Percentiles rank a stretch among this genome's conserved stretches.
Evolutionary conservation across 2,329 filamentous ascomycete genomes (phyloP).

Genomic region (Amylocarpus encephaloides): DNA sequence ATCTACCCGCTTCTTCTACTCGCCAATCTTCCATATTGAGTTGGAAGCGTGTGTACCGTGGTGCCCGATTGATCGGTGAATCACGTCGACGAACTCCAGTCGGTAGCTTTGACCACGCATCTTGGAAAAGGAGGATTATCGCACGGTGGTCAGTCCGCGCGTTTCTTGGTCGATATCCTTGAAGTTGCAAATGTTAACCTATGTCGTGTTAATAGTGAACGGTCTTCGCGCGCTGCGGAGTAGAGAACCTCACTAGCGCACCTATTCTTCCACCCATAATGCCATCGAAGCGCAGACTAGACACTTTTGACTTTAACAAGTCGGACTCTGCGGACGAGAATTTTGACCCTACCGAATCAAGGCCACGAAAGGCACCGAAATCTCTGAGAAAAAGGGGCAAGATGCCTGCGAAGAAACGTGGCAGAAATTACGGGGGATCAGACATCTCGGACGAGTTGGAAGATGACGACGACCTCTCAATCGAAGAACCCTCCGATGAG

Average conservation of each 20-base stretch:
- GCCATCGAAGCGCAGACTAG: constrained; percentile 45
- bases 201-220: neutral
- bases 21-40: neutral
- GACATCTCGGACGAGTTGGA: constrained; percentile 55
- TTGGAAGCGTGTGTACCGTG: neutral
- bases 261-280: constrained; percentile 13
- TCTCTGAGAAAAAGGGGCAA: constrained; percentile 17
- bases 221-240: neutral
- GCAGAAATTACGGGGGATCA: constrained; percentile 49
- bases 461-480: constrained; percentile 50
- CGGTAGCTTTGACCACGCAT: neutral
- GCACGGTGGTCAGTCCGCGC: neutral
- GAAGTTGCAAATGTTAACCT: too few species aligned
- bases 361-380: constrained; percentile 37
- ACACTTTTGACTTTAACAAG: constrained; percentile 59
- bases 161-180: too few species aligned
- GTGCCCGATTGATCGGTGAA: neutral
- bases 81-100: neutral
- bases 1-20: neutral
- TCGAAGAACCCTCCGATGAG: constrained; percentile 37
- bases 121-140: neutral
- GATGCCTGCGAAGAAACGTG: constrained; percentile 24
- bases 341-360: constrained; percentile 48
- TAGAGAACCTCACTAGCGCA: neutral
- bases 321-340: constrained; percentile 62